These are phyloP conservation scores for Geosmithia flava DNA, from an alignment of 2,329 filamentous ascomycete species.

Conservation along the genomic window DNA sequence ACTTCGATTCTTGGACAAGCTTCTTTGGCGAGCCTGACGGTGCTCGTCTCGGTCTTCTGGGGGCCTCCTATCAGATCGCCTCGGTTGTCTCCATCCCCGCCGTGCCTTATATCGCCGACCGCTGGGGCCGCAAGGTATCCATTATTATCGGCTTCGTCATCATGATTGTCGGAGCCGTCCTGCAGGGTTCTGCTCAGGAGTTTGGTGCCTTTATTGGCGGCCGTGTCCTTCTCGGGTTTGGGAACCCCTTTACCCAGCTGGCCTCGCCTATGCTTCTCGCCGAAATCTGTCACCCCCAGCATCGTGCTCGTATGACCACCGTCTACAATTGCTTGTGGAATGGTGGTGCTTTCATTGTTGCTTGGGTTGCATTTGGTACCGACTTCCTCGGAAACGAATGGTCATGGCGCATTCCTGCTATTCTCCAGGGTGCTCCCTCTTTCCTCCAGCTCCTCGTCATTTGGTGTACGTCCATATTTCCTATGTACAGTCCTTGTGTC, in stretches of 20 bases:
- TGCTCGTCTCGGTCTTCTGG: conserved; percentile 31
- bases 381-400: conserved; percentile 43
- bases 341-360: conserved; percentile 42
- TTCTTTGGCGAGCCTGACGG: conserved; percentile 31
- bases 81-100: conserved; percentile 33
- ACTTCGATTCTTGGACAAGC: conserved; percentile 38
- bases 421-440: conserved; percentile 51
- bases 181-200: conserved; percentile 28
- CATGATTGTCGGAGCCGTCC: conserved; percentile 29
- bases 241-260: conserved; percentile 52
- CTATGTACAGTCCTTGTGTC: conserved; percentile 24
- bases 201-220: conserved; percentile 22
- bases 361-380: conserved; percentile 53
- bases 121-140: conserved; percentile 26
- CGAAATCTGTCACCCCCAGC: conserved; percentile 57
- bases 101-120: conserved; percentile 31
- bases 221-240: conserved; percentile 42
- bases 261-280: conserved; percentile 51
- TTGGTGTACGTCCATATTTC: conserved; percentile 57
- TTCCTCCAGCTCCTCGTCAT: conserved; percentile 52
- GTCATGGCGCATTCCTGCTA: conserved; percentile 55
- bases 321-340: conserved; percentile 62
- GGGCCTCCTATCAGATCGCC: conserved; percentile 40
- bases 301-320: conserved; percentile 51
- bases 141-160: conserved; percentile 30